These are phyloP conservation scores for Articulospora tetracladia DNA, from an alignment of 495 filamentous ascomycete species.

Conservation along the genomic window DNA sequence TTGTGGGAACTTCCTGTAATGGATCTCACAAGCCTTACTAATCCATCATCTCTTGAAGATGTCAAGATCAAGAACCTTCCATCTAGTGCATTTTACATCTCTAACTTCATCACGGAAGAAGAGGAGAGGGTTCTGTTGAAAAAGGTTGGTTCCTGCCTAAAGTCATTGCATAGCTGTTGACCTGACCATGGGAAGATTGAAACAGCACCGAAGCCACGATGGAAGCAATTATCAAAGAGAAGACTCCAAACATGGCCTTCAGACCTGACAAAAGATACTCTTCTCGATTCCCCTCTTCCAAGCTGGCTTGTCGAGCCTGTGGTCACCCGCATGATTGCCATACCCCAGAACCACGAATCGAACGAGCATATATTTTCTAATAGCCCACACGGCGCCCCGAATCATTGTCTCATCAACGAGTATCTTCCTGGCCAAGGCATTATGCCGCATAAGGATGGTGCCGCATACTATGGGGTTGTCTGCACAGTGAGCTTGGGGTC, in stretches of 20 bases:
- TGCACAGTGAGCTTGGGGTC: constrained; percentile 85
- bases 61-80: constrained; percentile 58
- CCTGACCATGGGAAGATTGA: constrained; percentile 35
- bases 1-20: not conserved
- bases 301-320: constrained; percentile 71
- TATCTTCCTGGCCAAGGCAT: constrained; percentile 87
- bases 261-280: constrained; percentile 63
- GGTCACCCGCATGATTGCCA: constrained; percentile 58
- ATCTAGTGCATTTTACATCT: constrained; percentile 74
- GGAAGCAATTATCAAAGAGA: constrained; percentile 80
- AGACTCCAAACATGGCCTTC: constrained; percentile 90
- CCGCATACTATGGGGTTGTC: constrained; percentile 81
- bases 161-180: constrained; percentile 11
- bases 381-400: constrained; percentile 72
- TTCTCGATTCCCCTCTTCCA: constrained; percentile 74
- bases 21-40: not conserved
- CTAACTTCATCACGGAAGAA: constrained; percentile 74
- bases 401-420: constrained; percentile 93
- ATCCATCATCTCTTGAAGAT: constrained; percentile 38
- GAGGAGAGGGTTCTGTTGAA: constrained; percentile 70
- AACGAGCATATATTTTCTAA: constrained; percentile 55
- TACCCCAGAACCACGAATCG: constrained; percentile 27
- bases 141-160: constrained; percentile 45
- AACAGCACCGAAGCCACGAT: constrained; percentile 68
- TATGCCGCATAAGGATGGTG: constrained; percentile 93